Conservation (phyloP, 2,329 filamentous ascomycete species). For the Ceratocystis alfenasii region DNA sequence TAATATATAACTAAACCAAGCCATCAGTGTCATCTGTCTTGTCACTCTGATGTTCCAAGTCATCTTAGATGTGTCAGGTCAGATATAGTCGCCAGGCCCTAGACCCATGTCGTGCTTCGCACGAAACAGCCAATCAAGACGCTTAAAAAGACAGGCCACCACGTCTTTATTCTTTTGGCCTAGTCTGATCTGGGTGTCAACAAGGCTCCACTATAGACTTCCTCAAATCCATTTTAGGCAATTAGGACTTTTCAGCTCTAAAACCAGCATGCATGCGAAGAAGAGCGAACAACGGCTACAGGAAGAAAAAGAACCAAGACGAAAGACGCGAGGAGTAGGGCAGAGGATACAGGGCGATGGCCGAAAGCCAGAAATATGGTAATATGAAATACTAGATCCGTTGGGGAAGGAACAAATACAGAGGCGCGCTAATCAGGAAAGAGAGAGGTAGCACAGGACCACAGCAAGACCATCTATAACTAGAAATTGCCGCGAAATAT, state of each 20-base stretch:
- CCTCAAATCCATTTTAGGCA: slow-evolving; percentile 24
- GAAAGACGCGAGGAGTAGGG: not conserved
- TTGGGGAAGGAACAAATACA: not conserved
- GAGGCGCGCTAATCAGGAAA: not conserved
- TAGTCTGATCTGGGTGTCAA: slow-evolving; percentile 30
- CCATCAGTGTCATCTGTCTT: not conserved
- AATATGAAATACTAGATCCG: too few relatives aligned
- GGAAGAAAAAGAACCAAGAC: not conserved
- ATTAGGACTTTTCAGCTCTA: not conserved
- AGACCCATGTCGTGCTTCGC: not conserved
- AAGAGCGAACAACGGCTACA: not conserved
- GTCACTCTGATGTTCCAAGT: not conserved
- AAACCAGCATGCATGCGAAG: not conserved
- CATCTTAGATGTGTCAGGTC: not conserved
- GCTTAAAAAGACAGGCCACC: not conserved
- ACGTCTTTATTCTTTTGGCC: not conserved
- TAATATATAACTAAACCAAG: not conserved
- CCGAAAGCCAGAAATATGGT: too few relatives aligned
- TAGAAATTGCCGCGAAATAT: not conserved
- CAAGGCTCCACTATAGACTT: slow-evolving; percentile 27
- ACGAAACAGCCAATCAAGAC: not conserved
- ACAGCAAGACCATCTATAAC: not conserved
- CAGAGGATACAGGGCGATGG: too few relatives aligned
- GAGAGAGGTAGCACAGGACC: not conserved
- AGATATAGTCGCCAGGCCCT: not conserved